phyloP scores from a whole-genome alignment of 2,329 filamentous ascomycete genomes.

The Eutypella sp. region DNA sequence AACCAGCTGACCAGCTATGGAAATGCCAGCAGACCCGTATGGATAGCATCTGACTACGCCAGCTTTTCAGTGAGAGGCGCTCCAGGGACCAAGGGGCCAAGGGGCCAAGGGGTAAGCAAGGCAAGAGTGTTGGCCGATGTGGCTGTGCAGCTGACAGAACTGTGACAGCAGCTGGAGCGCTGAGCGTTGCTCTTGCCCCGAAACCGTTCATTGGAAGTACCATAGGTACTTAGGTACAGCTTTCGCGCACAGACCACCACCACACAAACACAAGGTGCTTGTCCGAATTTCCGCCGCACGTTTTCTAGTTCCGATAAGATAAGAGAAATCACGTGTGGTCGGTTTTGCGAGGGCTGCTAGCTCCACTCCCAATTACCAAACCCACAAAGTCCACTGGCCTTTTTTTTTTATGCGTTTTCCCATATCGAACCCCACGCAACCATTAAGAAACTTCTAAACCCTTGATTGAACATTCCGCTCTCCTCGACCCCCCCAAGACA shows the following conservation, averaged over 20 bases:
- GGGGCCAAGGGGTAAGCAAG: too few relatives aligned
- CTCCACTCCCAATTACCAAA: neutral
- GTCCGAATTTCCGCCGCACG: neutral
- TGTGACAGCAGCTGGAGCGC: too few relatives aligned
- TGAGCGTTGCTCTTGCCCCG: too few relatives aligned
- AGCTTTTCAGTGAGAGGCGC: too few relatives aligned
- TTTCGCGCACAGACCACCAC: neutral
- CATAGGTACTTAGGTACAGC: neutral
- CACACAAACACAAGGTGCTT: neutral
- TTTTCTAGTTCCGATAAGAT: too few relatives aligned
- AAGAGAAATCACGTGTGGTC: neutral
- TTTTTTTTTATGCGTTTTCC: constrained; percentile 4
- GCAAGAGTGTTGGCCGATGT: neutral
- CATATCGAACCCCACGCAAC: constrained; percentile 14
- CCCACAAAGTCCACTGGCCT: constrained; percentile 1
- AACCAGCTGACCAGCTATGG: too few relatives aligned
- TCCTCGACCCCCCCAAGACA: too few relatives aligned
- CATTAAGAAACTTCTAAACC: constrained; percentile 19
- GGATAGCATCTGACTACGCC: too few relatives aligned
- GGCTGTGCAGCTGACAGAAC: neutral
- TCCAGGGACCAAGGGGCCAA: too few relatives aligned
- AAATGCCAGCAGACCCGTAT: too few relatives aligned
- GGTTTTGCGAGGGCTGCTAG: constrained; percentile 1
- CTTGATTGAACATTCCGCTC: constrained; percentile 33
- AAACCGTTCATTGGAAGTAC: too few relatives aligned